Base-by-base conservation (phyloP, 225 moss, liverwort and hornwort species). In the Marchantia polymorpha region DNA sequence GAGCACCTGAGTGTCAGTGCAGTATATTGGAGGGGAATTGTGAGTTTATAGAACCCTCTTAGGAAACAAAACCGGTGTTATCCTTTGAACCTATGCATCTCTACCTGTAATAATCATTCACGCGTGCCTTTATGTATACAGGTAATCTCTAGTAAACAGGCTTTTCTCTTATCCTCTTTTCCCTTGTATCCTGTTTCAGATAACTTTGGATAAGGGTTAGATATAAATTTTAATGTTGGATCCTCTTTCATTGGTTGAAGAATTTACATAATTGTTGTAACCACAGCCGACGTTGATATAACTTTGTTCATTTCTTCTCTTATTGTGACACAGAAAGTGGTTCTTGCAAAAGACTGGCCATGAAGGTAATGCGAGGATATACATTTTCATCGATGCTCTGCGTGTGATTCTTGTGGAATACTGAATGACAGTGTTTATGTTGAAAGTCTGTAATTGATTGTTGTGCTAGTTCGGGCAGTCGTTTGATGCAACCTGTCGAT, bases 271-370 rank as follows among this genome's bases (percentile, higher is more conserved):
- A 13, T 66, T 30, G 3, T 27, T 9, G 29, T 66, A 30, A 25
- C 30, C 12, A 5, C 25, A 26, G 23, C 66, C 66, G 12, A 27
- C 39, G 3, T 6, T 25, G 23, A 66, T 27, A 13, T 29, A 27
- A 29, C 29, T 66, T 66, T 26, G 29, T 12, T 66, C 30, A 10
- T 12, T 49, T 69, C 74, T 52, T 55, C 13, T 58, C 29, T 50
- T 10, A 26, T 73, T 48, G 25, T 75, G 66, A 54, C 76, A 89
- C 97, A 99, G 97, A 87, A 99, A 99, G 79, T 99, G 97, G 97
- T 99, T 99, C 59, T 87, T 99, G 55, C 68, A 69, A 55, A 99
- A 99, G 90, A 99, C 94, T 39, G 97, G 97, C 81, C 90, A 93
- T 83, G 92, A 92, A 95, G 97, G 97, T 97, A 89, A 75, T 16